Evolutionary conservation across 2,329 filamentous ascomycete genomes (phyloP).

Genomic region (Nothophoma quercina): DNA sequence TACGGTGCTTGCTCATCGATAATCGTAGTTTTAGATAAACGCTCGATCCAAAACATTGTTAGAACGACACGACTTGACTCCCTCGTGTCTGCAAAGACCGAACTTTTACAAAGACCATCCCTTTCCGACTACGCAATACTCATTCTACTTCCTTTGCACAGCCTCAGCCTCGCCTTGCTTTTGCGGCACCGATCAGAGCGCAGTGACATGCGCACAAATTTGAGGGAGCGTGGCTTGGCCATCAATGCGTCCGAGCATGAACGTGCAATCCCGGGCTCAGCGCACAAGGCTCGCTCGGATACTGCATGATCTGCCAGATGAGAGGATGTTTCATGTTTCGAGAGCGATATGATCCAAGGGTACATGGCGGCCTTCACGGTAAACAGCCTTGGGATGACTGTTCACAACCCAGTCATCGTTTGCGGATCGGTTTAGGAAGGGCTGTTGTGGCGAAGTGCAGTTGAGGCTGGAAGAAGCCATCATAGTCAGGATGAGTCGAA

Average conservation of each 20-base stretch:
- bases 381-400: slow-evolving; percentile 6
- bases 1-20: slow-evolving; percentile 11
- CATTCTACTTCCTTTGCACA: slow-evolving; percentile 6
- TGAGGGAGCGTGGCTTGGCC: slow-evolving; percentile 14
- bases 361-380: neutral
- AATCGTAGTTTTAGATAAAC: slow-evolving; percentile 15
- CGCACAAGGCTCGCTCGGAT: slow-evolving; percentile 22
- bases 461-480: slow-evolving; percentile 14
- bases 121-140: neutral
- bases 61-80: neutral
- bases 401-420: slow-evolving; percentile 12
- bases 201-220: slow-evolving; percentile 18
- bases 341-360: slow-evolving; percentile 4
- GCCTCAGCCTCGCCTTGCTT: slow-evolving; percentile 2
- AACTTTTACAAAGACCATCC: no score
- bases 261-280: slow-evolving; percentile 16
- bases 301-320: slow-evolving; percentile 22
- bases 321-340: slow-evolving; percentile 19
- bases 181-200: slow-evolving; percentile 4
- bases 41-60: neutral
- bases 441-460: slow-evolving; percentile 14
- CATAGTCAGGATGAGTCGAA: slow-evolving; percentile 38
- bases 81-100: no score
- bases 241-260: slow-evolving; percentile 17
- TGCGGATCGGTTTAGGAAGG: slow-evolving; percentile 6